Conservation (phyloP, 2,329 filamentous ascomycete species). For the Venturiaceae sp. region DNA sequence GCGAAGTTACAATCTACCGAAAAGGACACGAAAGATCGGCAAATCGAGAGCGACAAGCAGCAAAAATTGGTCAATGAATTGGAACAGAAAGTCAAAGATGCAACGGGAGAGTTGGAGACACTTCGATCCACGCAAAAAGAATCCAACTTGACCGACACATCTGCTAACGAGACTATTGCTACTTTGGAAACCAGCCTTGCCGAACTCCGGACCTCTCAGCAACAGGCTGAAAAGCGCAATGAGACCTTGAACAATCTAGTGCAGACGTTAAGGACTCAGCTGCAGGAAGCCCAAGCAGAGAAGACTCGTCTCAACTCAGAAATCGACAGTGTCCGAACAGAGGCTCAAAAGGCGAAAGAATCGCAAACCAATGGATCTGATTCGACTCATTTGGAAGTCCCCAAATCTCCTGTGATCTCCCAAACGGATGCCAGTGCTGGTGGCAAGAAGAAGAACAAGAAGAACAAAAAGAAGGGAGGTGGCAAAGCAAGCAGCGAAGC, state of each 20-base stretch:
- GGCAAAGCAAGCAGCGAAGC: conserved; percentile 32
- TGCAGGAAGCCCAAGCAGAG: conserved; percentile 42
- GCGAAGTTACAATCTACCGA: conserved; percentile 16
- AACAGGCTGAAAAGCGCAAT: conserved; percentile 40
- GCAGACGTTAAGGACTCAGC: conserved; percentile 41
- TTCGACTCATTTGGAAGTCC: conserved; percentile 14
- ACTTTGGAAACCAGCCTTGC: conserved; percentile 17
- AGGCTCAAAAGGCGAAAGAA: conserved; percentile 15
- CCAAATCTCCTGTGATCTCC: conserved; percentile 13
- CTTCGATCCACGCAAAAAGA: conserved; percentile 14
- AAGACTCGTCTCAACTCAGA: conserved; percentile 35
- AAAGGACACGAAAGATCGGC: conserved; percentile 11
- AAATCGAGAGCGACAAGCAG: conserved; percentile 28
- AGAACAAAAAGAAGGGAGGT: conserved; percentile 71
- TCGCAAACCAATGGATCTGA: not conserved
- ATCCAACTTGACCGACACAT: conserved; percentile 22
- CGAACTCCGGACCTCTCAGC: conserved; percentile 18
- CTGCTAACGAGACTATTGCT: not conserved
- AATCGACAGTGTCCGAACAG: conserved; percentile 23
- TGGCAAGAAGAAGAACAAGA: conserved; percentile 68
- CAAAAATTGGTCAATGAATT: conserved; percentile 34
- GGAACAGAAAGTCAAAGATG: conserved; percentile 37
- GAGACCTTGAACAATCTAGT: conserved; percentile 47
- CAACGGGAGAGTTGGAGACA: conserved; percentile 33
- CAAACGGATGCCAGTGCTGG: conserved; percentile 24